Evolutionary conservation across 176 grass and related monocot species (phyloP), one percentile per base, ranked within the genome.

Genomic region (Tillandsia fasciculata): DNA sequence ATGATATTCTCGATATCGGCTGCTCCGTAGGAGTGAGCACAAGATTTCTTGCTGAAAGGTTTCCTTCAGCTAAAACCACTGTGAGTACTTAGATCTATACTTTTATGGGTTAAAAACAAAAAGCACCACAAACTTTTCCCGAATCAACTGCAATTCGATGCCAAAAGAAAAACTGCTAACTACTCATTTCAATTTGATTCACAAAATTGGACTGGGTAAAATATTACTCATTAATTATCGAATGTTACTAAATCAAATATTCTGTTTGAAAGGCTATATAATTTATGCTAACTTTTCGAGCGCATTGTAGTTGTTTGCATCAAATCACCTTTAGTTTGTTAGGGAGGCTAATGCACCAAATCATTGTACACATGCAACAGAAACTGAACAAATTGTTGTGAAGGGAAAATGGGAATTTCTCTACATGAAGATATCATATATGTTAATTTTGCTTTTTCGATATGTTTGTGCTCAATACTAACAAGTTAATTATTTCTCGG

Each of bases 21-120:
- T 96, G 91, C 83, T 96, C 91, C 49, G 80, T 96, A 48, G 91
- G 91, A 78, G 82, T 91, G 24, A 91, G 91, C 91, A 83, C 85
- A 24, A 75, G 87, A 68, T 87, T 73, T 68, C 84, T 96, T 52
- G 79, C 87, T 74, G 82, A 91, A 51, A 91, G 53, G 77, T 88
- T 88, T 74, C 82, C 87, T 76, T 83, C 85, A 1, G 84, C 91
- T 61, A 77, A 81, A 78, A 77, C 71, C 70, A 82, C 86, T 51
- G 91, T 91, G 82, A 83, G 82, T 81, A 3, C 63, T 33, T 18
- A 0, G n/a, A 11, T 29, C 22, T 27, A 27, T 12, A 54, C 12
- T 53, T 10, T 51, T 17, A 2, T 1, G 2, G 50, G 15, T 12
- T 66, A 20, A 17, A 59, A 23, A 42, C 42, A 66, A 15, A 33